Conservation (phyloP, 441 rosid genomes). For the Codiaeum variegatum region DNA sequence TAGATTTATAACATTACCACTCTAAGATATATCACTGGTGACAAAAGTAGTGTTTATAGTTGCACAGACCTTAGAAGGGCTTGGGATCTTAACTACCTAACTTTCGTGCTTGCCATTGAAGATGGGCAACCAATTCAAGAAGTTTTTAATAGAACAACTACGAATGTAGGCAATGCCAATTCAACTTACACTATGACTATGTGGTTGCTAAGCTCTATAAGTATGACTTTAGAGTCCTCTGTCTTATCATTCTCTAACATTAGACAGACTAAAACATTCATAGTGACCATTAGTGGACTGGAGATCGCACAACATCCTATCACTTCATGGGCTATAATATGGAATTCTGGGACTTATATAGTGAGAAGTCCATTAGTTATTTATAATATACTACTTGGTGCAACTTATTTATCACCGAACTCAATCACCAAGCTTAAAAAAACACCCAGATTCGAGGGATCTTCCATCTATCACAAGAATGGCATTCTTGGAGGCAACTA, state of each 20-base stretch:
- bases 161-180: slow-evolving; percentile 38
- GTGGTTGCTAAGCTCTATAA: slow-evolving; percentile 14
- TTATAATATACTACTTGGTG: slow-evolving; percentile 30
- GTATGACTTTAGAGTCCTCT: slow-evolving; percentile 31
- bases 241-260: slow-evolving; percentile 39
- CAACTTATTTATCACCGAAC: not conserved
- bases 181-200: slow-evolving; percentile 27
- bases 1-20: slow-evolving; percentile 34
- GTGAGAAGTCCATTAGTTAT: slow-evolving; percentile 63
- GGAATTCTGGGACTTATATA: slow-evolving; percentile 41
- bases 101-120: slow-evolving; percentile 19
- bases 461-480: too few species aligned
- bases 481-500: too few species aligned
- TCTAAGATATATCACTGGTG: slow-evolving; percentile 28
- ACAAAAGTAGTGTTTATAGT: not conserved
- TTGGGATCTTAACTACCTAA: slow-evolving; percentile 16
- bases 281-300: slow-evolving; percentile 33
- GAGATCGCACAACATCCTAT: slow-evolving; percentile 31
- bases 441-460: too few species aligned
- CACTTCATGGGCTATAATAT: slow-evolving; percentile 56
- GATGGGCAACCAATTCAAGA: slow-evolving; percentile 27
- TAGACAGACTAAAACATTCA: slow-evolving; percentile 48
- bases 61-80: slow-evolving; percentile 4
- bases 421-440: too few species aligned
- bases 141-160: slow-evolving; percentile 37